These are phyloP conservation scores for Sarcomyxa edulis DNA, from an alignment of 768 basidiomycete genomes.

Conservation along the genomic window DNA sequence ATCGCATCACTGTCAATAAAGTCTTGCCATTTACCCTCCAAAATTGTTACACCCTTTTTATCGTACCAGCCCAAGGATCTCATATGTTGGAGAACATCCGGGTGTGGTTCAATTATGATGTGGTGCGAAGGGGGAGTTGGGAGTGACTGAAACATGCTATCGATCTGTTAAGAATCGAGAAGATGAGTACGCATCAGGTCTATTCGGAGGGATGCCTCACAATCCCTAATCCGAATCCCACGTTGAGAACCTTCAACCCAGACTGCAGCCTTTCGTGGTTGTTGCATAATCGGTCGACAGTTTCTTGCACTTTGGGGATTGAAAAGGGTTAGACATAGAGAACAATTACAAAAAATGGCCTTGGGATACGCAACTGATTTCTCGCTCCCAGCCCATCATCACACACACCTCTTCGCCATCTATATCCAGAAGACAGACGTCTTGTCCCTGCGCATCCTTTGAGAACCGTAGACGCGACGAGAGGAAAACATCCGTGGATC, in stretches of 20 bases:
- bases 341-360: no score
- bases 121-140: conserved; percentile 60
- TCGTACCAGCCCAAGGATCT: conserved; percentile 71
- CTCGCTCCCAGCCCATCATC: conserved; percentile 99
- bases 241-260: conserved; percentile 71
- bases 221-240: conserved; percentile 94
- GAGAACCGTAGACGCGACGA: conserved; percentile 63
- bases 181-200: conserved; percentile 1
- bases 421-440: conserved; percentile 68
- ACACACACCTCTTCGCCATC: conserved; percentile 84
- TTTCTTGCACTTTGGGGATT: conserved; percentile 69
- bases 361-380: conserved; percentile 45
- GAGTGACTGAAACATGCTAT: conserved; percentile 70
- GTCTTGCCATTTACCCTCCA: conserved; percentile 95
- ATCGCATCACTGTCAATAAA: conserved; percentile 58
- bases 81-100: conserved; percentile 85
- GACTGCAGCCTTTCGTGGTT: conserved; percentile 38
- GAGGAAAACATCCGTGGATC: conserved; percentile 67
- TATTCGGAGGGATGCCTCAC: conserved; percentile 34
- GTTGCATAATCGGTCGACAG: conserved; percentile 59
- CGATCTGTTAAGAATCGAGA: conserved; percentile 52
- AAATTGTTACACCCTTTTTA: conserved; percentile 68
- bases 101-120: conserved; percentile 92
- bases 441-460: conserved; percentile 69
- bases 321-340: no score